phyloP scores from a whole-genome alignment of 768 basidiomycete genomes.

The Gloeophyllum trabeum region DNA sequence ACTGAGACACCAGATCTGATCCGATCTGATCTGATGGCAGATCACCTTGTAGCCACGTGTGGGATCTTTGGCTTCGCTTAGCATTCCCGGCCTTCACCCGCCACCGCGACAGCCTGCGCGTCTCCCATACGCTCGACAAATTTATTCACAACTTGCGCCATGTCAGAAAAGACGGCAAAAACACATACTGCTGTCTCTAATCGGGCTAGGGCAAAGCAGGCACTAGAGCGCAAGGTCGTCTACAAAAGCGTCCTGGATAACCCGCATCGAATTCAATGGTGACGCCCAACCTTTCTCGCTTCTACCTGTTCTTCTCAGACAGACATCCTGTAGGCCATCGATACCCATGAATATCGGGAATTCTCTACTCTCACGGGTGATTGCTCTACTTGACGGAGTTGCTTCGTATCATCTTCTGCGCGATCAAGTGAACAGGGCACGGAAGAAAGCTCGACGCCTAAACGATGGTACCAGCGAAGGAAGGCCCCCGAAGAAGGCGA shows the following conservation, averaged over 20 bases:
- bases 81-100: too few relatives aligned
- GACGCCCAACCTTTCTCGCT: constrained; percentile 7
- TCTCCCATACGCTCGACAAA: too few relatives aligned
- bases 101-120: too few relatives aligned
- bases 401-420: constrained; percentile 28
- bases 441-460: constrained; percentile 20
- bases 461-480: constrained; percentile 3
- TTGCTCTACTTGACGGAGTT: constrained; percentile 39
- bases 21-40: too few relatives aligned
- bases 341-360: constrained; percentile 57
- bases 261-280: constrained; percentile 67
- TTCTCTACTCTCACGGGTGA: constrained; percentile 35
- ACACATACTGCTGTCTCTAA: constrained; percentile 51
- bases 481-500: too few relatives aligned
- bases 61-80: too few relatives aligned
- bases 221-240: constrained; percentile 44
- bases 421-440: constrained; percentile 22
- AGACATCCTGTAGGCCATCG: constrained; percentile 40
- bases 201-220: constrained; percentile 37
- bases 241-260: constrained; percentile 66
- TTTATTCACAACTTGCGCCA: too few relatives aligned
- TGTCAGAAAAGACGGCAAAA: constrained; percentile 30
- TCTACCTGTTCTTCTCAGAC: constrained; percentile 4
- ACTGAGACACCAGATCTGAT: too few relatives aligned
- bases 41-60: too few relatives aligned